Conservation (phyloP, 139 green algal species). For the Picocystis salinarum region DNA sequence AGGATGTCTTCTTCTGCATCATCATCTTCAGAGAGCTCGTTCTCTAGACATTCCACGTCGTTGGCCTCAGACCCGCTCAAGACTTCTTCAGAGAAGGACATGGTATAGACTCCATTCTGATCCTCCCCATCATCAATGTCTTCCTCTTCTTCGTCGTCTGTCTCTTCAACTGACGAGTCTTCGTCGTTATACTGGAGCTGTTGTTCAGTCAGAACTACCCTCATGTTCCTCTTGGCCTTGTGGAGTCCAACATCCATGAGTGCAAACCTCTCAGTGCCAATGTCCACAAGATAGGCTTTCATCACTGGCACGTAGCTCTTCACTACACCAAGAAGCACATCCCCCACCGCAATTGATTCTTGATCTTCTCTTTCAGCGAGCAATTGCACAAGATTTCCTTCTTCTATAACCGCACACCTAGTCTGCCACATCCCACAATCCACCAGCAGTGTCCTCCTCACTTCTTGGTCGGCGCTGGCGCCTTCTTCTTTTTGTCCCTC, state of each 20-base stretch:
- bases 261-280: slow-evolving; percentile 1
- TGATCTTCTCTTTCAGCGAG: not conserved
- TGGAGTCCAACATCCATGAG: slow-evolving; percentile 9
- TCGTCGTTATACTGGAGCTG: not conserved
- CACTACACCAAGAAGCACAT: slow-evolving; percentile 11
- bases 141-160: slow-evolving; percentile 10
- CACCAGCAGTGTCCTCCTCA: no score
- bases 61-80: not conserved
- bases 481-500: no score
- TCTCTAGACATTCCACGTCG: slow-evolving; percentile 6
- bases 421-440: no score
- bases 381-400: slow-evolving; percentile 10
- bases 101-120: not conserved
- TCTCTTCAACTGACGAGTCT: no score
- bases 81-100: not conserved
- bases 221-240: no score
- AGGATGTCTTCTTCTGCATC: no score
- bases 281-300: slow-evolving; percentile 11
- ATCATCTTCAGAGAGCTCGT: slow-evolving; percentile 5
- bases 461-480: no score
- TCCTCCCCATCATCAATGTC: not conserved
- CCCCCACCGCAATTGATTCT: slow-evolving; percentile 1
- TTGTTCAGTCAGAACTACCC: not conserved
- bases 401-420: slow-evolving; percentile 12
- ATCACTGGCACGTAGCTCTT: slow-evolving; percentile 8